These are phyloP conservation scores for Boletus mariae DNA, from an alignment of 1,284 basidiomycete genomes.

Conservation along the genomic window DNA sequence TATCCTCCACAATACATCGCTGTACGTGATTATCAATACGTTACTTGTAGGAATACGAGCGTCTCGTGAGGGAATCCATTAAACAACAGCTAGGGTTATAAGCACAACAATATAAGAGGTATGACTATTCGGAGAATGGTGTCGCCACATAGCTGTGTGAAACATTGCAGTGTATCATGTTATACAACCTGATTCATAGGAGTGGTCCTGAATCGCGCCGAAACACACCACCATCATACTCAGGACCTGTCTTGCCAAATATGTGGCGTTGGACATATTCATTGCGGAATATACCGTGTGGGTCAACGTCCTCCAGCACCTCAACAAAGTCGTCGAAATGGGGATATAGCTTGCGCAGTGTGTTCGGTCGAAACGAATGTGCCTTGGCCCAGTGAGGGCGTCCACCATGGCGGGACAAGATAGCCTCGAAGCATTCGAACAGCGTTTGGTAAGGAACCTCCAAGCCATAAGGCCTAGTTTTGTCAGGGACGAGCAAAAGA, in stretches of 20 bases:
- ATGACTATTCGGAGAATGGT: constrained; percentile 13
- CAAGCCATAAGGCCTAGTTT: constrained; percentile 78
- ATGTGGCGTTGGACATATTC: constrained; percentile 77
- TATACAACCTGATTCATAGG: constrained; percentile 4
- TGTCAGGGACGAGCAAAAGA: neutral
- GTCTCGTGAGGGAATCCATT: constrained; percentile 65
- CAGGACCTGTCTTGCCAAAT: constrained; percentile 48
- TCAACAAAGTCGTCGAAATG: constrained; percentile 77
- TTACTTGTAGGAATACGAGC: constrained; percentile 60
- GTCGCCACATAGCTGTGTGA: neutral
- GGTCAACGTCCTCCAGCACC: constrained; percentile 75
- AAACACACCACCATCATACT: constrained; percentile 52
- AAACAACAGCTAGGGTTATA: constrained; percentile 69
- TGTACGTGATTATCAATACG: constrained; percentile 1
- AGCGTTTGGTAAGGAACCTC: constrained; percentile 84
- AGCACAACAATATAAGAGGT: constrained; percentile 7
- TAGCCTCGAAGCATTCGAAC: constrained; percentile 78
- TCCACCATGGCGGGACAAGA: constrained; percentile 72
- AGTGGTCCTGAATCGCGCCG: constrained; percentile 34
- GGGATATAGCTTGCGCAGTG: constrained; percentile 74
- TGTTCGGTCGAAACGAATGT: constrained; percentile 70
- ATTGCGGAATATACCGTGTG: constrained; percentile 76
- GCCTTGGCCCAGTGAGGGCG: constrained; percentile 98
- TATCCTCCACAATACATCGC: neutral
- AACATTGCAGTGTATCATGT: neutral